Base-by-base conservation (phyloP, 2,329 filamentous ascomycete genomes). In the Colletotrichum melonis region DNA sequence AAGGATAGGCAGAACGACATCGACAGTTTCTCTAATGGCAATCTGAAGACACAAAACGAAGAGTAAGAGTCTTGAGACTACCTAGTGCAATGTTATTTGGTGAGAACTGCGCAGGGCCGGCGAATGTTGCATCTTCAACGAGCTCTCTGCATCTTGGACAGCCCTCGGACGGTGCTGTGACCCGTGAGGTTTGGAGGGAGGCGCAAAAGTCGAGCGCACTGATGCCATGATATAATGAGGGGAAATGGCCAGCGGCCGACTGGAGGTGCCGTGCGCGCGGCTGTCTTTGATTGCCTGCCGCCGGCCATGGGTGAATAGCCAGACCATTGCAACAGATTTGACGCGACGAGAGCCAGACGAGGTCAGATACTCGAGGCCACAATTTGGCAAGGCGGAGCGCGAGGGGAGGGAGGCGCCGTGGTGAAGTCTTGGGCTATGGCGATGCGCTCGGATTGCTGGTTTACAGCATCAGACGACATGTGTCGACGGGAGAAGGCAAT, bases 121-220 rank as follows among this genome's bases (percentile, higher is more conserved):
- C 42, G 16, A 49, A 49, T n/a, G 42, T 49, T 49, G 58, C 32
- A 60, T 60, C 30, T 28, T 38, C 49, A 49, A 35, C 49, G 63
- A 66, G 28, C 5, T 26, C 38, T n/a, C 32, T 28, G 54, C 24
- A 49, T 63, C 67, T 62, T 59, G 71, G 67, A 56, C 38, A 19
- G 69, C 49, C 70, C 73, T 75, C 73, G 73, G 73, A 73, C 70
- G 49, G 49, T 56, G 73, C 73, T 73, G 73, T 75, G 73, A 75
- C 73, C 38, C 28, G 57, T 26, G 30, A 63, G 55, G 73, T 65
- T 73, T 73, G 65, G 73, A 70, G 62, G 58, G 38, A 42, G 16
- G 42, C 62, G 56, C 35, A 72, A 70, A 52, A 32, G 22, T 22
- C 57, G 57, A 73, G 54, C 67, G 67, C 71, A 73, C 67, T 63